Evolutionary conservation across 306 rosid species (phyloP).

Genomic region (Comarum palustre): DNA sequence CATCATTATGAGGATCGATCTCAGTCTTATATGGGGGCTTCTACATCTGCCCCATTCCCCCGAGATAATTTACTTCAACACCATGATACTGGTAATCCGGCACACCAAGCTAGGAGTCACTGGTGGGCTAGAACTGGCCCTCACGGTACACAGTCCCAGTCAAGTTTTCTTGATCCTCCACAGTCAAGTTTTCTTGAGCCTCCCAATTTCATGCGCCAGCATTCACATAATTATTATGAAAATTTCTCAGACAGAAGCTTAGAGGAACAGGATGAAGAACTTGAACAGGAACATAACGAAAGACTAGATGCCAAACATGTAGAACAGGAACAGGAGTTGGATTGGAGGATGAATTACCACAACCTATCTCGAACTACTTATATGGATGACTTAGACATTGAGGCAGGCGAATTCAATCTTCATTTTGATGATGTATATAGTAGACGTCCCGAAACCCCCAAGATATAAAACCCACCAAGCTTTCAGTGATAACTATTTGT

Average conservation of each 20-base stretch:
- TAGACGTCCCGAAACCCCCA: slow-evolving; percentile 51
- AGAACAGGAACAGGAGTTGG: slow-evolving; percentile 35
- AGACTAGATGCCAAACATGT: slow-evolving; percentile 5
- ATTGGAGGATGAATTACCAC: slow-evolving; percentile 42
- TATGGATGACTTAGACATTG: slow-evolving; percentile 59
- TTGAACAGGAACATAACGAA: slow-evolving; percentile 31
- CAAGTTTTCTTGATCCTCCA: slow-evolving; percentile 79
- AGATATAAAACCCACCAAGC: slow-evolving; percentile 31
- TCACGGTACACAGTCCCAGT: slow-evolving; percentile 33
- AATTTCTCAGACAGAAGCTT: slow-evolving; percentile 55
- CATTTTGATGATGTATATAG: slow-evolving; percentile 76
- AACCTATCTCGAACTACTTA: slow-evolving; percentile 42
- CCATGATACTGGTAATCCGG: slow-evolving; percentile 25
- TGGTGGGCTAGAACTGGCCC: slow-evolving; percentile 82
- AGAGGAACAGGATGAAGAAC: slow-evolving; percentile 44
- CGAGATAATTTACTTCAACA: slow-evolving; percentile 47
- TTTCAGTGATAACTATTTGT: slow-evolving; percentile 33
- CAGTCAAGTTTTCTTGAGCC: slow-evolving; percentile 82
- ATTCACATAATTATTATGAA: slow-evolving; percentile 28
- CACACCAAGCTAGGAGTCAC: slow-evolving; percentile 36
- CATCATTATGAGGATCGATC: slow-evolving; percentile 36
- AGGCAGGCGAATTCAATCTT: slow-evolving; percentile 54
- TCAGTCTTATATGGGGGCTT: slow-evolving; percentile 58
- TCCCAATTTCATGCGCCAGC: slow-evolving; percentile 53
- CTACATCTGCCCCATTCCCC: slow-evolving; percentile 60